Base-by-base conservation (phyloP, 139 green algal species). In the Volvox reticuliferus region DNA sequence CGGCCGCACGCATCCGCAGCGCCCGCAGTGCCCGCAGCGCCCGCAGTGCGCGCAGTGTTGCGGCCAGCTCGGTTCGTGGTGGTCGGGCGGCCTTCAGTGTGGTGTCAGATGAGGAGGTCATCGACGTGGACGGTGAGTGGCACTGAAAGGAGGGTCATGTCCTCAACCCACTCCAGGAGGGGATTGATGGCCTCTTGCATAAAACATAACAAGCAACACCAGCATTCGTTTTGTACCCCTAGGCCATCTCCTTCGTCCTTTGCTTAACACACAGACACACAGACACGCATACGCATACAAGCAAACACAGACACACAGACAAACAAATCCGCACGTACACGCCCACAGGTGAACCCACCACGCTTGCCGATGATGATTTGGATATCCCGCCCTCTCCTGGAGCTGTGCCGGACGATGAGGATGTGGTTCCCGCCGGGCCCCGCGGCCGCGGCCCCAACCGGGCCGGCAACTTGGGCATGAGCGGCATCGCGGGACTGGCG, bases 91-190 rank as follows among this genome's bases (percentile, higher is more conserved):
- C 37, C 1, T 89, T 89, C 68, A 89, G 69, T 61, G 85, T 73
- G 26, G 44, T 82, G 37, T 73, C 37, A 2, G 85, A 89, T 55
- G 85, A 89, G 28, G 85, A 89, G 69, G 69, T 62, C 69, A 89
- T 89, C 22, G 85, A 89, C 18, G 85, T 89, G 85, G 85, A 89
- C n/a, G 85, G 85, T 89, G 85, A 50, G 85, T 69, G 17, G 71
- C 1, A 1, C 71, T 17, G 68, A 19, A 69, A 17, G 62, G 62
- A 19, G 62, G 62, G 62, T n/a, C n/a, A n/a, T n/a, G n/a, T n/a
- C n/a, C n/a, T n/a, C n/a, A n/a, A n/a, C n/a, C n/a, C n/a, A n/a
- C n/a, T n/a, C n/a, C n/a, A n/a, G n/a, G n/a, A n/a, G n/a, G n/a
- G n/a, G n/a, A n/a, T n/a, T n/a, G n/a, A n/a, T n/a, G n/a, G n/a